phyloP scores from a whole-genome alignment of 805 yeast species.

The Sugiyamaella marilandica region DNA sequence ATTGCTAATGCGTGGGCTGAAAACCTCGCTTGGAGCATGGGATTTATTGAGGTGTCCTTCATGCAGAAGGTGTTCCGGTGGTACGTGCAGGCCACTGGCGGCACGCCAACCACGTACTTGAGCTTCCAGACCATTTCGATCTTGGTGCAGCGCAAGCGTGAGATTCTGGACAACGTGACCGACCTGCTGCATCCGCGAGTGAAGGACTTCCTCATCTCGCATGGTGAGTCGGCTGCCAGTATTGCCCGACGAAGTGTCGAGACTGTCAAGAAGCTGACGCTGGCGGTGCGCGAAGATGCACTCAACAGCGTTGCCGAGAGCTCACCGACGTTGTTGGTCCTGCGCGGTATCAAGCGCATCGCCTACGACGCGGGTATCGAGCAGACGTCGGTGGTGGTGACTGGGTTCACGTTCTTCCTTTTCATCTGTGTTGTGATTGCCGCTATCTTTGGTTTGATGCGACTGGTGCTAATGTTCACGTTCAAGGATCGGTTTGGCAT shows the following conservation, averaged over 20 bases:
- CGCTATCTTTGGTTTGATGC: slow-evolving; percentile 52
- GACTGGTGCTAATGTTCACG: slow-evolving; percentile 38
- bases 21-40: slow-evolving; percentile 93
- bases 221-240: slow-evolving; percentile 5
- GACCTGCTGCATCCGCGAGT: slow-evolving; percentile 4
- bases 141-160: slow-evolving; percentile 60
- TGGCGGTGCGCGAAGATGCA: slow-evolving; percentile 10
- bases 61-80: slow-evolving; percentile 87
- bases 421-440: slow-evolving; percentile 70
- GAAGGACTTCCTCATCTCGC: slow-evolving; percentile 6
- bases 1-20: slow-evolving; percentile 91
- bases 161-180: slow-evolving; percentile 15
- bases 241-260: background rate
- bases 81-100: slow-evolving; percentile 95
- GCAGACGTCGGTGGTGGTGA: slow-evolving; percentile 73
- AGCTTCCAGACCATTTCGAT: slow-evolving; percentile 56
- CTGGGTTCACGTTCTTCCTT: slow-evolving; percentile 83
- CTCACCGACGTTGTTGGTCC: slow-evolving; percentile 46
- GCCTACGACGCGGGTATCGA: slow-evolving; percentile 77
- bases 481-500: slow-evolving; percentile 38
- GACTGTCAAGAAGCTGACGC: background rate
- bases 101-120: slow-evolving; percentile 66
- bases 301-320: slow-evolving; percentile 16
- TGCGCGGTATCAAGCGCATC: slow-evolving; percentile 82
- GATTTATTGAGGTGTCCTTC: slow-evolving; percentile 68